Conservation (phyloP, 768 basidiomycete species). For the Holtermannia corniformis region DNA sequence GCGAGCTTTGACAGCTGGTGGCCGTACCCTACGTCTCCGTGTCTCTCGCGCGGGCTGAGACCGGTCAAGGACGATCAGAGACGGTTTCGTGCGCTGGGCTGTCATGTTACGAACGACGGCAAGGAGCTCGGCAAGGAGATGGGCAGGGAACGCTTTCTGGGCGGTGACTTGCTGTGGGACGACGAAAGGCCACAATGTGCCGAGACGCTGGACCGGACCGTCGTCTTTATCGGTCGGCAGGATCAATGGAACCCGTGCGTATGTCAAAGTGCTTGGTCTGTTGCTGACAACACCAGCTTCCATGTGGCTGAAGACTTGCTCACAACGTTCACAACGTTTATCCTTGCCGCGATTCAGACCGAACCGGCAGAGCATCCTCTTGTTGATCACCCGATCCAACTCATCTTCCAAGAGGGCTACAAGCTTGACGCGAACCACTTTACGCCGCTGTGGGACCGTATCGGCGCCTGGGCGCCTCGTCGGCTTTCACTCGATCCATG, state of each 20-base stretch:
- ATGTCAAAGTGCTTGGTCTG: neutral
- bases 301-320: conserved; percentile 39
- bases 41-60: conserved; percentile 21
- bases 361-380: neutral
- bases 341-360: conserved; percentile 17
- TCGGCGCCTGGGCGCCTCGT: conserved; percentile 33
- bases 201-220: conserved; percentile 16
- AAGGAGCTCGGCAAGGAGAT: conserved; percentile 16
- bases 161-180: conserved; percentile 7
- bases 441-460: conserved; percentile 33
- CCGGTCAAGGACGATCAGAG: conserved; percentile 7
- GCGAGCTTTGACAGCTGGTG: conserved; percentile 27
- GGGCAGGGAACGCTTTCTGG: conserved; percentile 30
- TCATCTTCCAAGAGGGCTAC: conserved; percentile 33
- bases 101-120: conserved; percentile 19
- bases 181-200: conserved; percentile 8
- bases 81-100: conserved; percentile 9
- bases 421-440: conserved; percentile 34
- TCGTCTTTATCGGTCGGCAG: conserved; percentile 29
- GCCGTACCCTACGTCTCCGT: conserved; percentile 34
- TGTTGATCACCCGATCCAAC: conserved; percentile 19
- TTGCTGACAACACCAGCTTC: conserved; percentile 13
- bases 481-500: conserved; percentile 32
- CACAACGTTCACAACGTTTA: conserved; percentile 32
- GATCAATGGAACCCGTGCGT: conserved; percentile 36